Percentiles rank a stretch among this genome's conserved stretches.
Conservation (phyloP, 768 basidiomycete species). For the Leccinum olivaceopallidum region DNA sequence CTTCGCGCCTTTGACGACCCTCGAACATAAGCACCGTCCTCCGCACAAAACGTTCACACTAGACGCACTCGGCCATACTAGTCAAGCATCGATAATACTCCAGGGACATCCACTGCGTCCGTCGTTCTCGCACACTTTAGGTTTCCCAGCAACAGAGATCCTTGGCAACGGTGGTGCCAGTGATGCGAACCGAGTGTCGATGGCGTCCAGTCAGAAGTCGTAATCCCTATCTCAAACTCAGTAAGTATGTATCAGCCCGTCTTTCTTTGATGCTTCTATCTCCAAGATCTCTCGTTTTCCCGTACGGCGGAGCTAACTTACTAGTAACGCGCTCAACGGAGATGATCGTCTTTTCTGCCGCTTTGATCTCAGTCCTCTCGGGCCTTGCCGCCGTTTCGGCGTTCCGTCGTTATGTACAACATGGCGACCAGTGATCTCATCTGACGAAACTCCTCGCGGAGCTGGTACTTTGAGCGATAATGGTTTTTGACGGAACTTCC, state of each 20-base stretch:
- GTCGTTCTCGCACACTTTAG: background rate
- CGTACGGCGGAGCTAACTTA: background rate
- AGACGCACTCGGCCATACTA: background rate
- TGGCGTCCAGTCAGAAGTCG: background rate
- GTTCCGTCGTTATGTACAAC: background rate
- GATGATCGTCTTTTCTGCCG: background rate
- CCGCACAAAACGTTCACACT: background rate
- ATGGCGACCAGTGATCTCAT: background rate
- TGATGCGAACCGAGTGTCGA: background rate
- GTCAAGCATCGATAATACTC: background rate
- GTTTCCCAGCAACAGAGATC: background rate
- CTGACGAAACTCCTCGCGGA: background rate
- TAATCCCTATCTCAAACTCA: background rate
- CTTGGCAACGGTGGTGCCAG: background rate
- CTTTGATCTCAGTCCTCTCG: background rate
- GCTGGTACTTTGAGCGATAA: constrained; percentile 5
- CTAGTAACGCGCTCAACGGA: background rate
- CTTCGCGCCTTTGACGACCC: background rate
- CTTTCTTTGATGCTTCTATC: background rate
- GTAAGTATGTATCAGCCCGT: background rate
- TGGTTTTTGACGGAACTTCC: constrained; percentile 3
- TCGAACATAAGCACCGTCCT: background rate
- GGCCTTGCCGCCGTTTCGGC: background rate
- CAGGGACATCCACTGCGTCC: background rate
- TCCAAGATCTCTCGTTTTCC: background rate